Evolutionary conservation across 2,329 filamentous ascomycete species (phyloP).

Genomic region (Penicillium hesseltinei): DNA sequence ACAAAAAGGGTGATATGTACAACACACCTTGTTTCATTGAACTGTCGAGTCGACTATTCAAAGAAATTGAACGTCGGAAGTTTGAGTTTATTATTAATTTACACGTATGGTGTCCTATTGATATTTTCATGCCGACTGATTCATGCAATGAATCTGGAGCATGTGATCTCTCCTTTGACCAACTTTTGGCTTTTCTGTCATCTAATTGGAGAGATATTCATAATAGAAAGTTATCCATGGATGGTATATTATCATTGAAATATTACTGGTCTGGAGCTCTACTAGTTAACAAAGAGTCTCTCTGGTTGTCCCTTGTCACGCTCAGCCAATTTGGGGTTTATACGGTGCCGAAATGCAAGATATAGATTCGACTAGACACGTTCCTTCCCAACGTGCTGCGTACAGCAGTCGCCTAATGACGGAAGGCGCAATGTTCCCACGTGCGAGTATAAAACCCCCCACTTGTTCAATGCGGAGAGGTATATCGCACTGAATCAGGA

Average conservation of each 20-base stretch:
- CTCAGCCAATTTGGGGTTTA: no score
- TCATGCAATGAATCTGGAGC: background rate
- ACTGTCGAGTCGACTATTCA: background rate
- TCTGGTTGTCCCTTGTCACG: background rate
- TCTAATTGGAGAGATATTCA: background rate
- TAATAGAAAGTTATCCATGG: no score
- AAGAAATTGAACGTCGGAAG: background rate
- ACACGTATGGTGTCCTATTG: background rate
- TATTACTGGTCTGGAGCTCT: no score
- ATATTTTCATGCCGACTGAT: background rate
- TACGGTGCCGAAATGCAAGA: no score
- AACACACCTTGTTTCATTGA: background rate
- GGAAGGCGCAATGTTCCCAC: no score
- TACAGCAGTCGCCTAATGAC: no score
- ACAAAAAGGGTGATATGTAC: background rate
- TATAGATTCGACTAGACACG: no score
- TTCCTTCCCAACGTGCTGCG: no score
- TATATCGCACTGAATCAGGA: background rate
- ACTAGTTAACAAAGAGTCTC: background rate
- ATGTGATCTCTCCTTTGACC: background rate
- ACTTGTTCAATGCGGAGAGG: background rate
- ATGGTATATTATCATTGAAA: background rate
- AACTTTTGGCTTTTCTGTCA: background rate
- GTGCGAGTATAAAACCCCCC: no score
- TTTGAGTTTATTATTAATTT: background rate